phyloP scores from a whole-genome alignment of 257 asterid genomes.

The Gynochthodes officinalis region DNA sequence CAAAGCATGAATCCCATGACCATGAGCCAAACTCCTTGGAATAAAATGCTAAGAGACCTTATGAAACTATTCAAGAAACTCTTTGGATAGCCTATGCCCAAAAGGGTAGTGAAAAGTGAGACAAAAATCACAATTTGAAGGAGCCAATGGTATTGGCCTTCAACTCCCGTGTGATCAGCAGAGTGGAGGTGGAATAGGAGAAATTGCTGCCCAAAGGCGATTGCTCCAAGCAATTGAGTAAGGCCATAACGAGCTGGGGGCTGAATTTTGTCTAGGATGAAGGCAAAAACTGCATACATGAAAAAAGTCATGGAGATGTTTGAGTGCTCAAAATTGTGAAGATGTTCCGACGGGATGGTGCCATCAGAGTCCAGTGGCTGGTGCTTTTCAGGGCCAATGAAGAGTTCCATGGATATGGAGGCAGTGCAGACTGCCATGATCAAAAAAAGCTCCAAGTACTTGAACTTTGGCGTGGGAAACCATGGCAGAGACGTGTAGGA shows the following conservation, averaged over 20 bases:
- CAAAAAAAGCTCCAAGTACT: conserved; percentile 49
- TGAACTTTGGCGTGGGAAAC: conserved; percentile 53
- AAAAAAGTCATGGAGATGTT: conserved; percentile 64
- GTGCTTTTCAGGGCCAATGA: conserved; percentile 45
- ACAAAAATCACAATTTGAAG: conserved; percentile 51
- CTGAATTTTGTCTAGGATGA: conserved; percentile 41
- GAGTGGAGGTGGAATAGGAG: conserved; percentile 80
- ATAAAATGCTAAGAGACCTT: conserved; percentile 44
- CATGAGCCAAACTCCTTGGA: conserved; percentile 79
- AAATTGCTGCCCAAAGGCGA: conserved; percentile 65
- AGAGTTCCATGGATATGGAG: conserved; percentile 53
- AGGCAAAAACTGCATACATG: conserved; percentile 50
- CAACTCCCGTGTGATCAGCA: conserved; percentile 73
- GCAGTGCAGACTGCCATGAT: conserved; percentile 38
- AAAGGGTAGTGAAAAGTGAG: conserved; percentile 40
- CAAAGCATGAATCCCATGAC: conserved; percentile 74
- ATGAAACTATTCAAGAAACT: conserved; percentile 63
- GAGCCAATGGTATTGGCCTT: conserved; percentile 83
- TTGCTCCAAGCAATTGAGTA: conserved; percentile 49
- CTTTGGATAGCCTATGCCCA: conserved; percentile 35
- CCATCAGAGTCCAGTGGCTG: conserved; percentile 43
- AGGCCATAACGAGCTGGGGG: conserved; percentile 46
- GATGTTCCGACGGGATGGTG: conserved; percentile 48
- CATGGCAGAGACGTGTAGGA: conserved; percentile 62
- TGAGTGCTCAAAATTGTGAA: conserved; percentile 75